phyloP scores from a whole-genome alignment of 2,329 filamentous ascomycete species.

The Monosporascus sp. region DNA sequence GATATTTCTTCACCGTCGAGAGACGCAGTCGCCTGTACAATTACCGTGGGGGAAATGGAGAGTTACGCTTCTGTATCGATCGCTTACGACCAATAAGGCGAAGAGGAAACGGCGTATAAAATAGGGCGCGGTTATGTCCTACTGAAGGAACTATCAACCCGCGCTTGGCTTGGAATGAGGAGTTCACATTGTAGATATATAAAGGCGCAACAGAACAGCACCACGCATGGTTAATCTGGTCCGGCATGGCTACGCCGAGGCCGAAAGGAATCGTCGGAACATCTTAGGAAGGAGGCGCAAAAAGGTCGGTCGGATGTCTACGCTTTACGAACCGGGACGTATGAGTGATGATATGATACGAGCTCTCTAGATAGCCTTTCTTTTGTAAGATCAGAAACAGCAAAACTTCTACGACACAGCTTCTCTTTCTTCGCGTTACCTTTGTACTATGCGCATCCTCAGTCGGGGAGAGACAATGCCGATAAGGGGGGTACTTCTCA shows the following conservation, averaged over 20 bases:
- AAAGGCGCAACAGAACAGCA: slow-evolving; percentile 7
- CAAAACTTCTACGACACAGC: no score
- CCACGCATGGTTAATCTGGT: slow-evolving; percentile 3
- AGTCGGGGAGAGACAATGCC: no score
- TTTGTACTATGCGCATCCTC: not conserved
- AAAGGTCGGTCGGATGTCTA: slow-evolving; percentile 11
- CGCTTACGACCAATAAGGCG: not conserved
- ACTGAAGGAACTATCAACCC: slow-evolving; percentile 3
- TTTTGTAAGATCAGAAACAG: no score
- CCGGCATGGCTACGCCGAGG: not conserved
- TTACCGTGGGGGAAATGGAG: not conserved
- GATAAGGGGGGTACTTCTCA: no score
- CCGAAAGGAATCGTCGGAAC: slow-evolving; percentile 4
- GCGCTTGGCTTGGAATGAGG: slow-evolving; percentile 3
- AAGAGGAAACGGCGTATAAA: slow-evolving; percentile 2
- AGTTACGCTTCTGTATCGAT: not conserved
- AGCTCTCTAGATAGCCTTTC: slow-evolving; percentile 4
- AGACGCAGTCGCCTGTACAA: slow-evolving; percentile 1
- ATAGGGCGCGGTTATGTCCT: not conserved
- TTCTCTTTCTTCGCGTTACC: not conserved
- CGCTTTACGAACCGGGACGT: slow-evolving; percentile 23
- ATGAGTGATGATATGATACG: slow-evolving; percentile 29
- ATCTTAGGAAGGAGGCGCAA: slow-evolving; percentile 8
- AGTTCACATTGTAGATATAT: slow-evolving; percentile 14
- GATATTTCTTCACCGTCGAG: slow-evolving; percentile 1